These are phyloP conservation scores for Starmera dryadoides DNA, from an alignment of 805 yeast species.

Conservation along the genomic window DNA sequence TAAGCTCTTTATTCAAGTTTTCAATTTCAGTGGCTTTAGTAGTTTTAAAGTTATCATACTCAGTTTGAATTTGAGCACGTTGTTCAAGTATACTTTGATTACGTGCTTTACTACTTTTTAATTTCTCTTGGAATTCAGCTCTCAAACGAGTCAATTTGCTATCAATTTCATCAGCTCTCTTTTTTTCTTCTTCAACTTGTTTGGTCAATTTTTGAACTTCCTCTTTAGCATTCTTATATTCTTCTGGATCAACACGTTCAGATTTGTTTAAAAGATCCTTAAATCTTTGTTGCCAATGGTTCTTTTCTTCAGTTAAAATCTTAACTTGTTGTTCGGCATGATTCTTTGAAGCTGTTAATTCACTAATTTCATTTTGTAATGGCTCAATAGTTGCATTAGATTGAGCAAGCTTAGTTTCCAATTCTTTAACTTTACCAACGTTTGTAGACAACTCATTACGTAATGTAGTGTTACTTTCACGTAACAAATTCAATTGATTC, in stretches of 20 bases:
- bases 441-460: constrained; percentile 40
- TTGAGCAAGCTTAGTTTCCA: constrained; percentile 32
- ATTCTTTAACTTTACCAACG: constrained; percentile 23
- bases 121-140: constrained; percentile 22
- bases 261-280: constrained; percentile 38
- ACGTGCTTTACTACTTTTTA: constrained; percentile 3
- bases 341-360: constrained; percentile 32
- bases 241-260: constrained; percentile 41
- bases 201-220: constrained; percentile 18
- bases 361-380: constrained; percentile 30
- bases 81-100: background rate
- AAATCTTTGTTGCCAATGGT: constrained; percentile 50
- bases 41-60: constrained; percentile 8
- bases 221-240: constrained; percentile 28
- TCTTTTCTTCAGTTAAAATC: constrained; percentile 43
- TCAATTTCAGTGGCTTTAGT: background rate
- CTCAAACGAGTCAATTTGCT: constrained; percentile 13
- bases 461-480: constrained; percentile 63
- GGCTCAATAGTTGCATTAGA: constrained; percentile 34
- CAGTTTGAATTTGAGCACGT: constrained; percentile 1
- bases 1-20: constrained; percentile 5
- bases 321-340: constrained; percentile 43
- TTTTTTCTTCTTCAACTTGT: constrained; percentile 17
- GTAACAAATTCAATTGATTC: constrained; percentile 52
- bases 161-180: constrained; percentile 13